Conservation (phyloP, 352 stramenopile species). For the Phytopythium litorale region DNA sequence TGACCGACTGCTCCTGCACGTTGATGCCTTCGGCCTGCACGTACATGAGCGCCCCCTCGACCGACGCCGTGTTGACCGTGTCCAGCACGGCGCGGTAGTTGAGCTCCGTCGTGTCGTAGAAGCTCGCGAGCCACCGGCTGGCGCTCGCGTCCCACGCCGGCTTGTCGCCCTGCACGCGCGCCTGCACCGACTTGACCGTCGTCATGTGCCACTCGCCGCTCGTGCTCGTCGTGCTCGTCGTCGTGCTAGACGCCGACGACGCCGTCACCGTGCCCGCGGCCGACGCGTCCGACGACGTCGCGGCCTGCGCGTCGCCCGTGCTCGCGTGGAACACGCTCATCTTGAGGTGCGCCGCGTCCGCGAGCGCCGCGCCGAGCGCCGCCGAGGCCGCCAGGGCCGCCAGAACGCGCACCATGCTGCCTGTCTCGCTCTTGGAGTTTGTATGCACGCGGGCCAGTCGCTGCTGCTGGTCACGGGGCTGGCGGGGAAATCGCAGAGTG, state of each 20-base stretch:
- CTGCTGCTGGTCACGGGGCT: background rate
- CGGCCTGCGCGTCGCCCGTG: background rate
- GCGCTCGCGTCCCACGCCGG: constrained; percentile 32
- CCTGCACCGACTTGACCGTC: constrained; percentile 44
- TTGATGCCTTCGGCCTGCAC: constrained; percentile 54
- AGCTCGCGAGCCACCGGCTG: constrained; percentile 34
- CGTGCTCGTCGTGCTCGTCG: background rate
- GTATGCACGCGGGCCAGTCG: background rate
- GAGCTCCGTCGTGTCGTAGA: constrained; percentile 31
- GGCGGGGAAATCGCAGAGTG: background rate
- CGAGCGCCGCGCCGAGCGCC: background rate
- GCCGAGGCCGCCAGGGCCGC: background rate
- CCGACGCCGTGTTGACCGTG: constrained; percentile 35
- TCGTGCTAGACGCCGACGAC: background rate
- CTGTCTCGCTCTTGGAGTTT: background rate
- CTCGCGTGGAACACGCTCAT: constrained; percentile 5
- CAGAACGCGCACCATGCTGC: background rate
- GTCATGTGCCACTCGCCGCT: constrained; percentile 39
- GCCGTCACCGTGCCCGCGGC: background rate
- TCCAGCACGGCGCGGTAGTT: constrained; percentile 33
- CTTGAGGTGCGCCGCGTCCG: constrained; percentile 8
- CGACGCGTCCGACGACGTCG: background rate
- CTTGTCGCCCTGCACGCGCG: constrained; percentile 47
- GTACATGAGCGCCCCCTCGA: constrained; percentile 51
- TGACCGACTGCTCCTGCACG: constrained; percentile 9